Evolutionary conservation across 495 filamentous ascomycete genomes (phyloP), one percentile per base, ranked within the genome.

Genomic region (Xylaria longipes): DNA sequence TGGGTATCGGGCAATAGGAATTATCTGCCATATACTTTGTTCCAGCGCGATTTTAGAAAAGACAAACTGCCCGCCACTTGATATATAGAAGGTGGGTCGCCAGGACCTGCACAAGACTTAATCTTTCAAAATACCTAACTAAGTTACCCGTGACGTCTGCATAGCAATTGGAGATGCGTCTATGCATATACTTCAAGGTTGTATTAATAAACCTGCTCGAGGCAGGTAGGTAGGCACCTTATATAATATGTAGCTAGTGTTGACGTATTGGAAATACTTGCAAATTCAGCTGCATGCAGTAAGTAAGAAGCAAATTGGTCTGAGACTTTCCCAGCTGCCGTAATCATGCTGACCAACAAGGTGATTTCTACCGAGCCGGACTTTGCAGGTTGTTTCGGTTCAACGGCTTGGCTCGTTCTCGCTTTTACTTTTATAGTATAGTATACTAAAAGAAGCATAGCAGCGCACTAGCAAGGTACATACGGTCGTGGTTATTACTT

Each of bases 331-430:
- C 25, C 11, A 37, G 56, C 17, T 37, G 33, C 52, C 20, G 58
- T 62, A 41, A 33, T 35, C 14, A 54, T 58, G 22, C 54, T 62
- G 60, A 43, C 60, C 1, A 62, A 62, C 37, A 35, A 20, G 11
- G 57, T 22, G 33, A 27, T 15, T 62, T 62, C 35, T 27, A 22
- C 3, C 58, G 58, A 62, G 29, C 29, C 60, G 60, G 60, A 8
- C 60, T 39, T 41, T 62, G 35, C n/a, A 15, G 37, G n/a, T 62
- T 39, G 35, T 39, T 61, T 61, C 27, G 60, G 33, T 25, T 33
- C 58, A 41, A 25, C 33, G 58, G 60, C 60, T 62, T 62, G 33
- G 31, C n/a, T 60, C 22, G n/a, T 60, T n/a, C n/a, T n/a, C n/a
- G n/a, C n/a, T n/a, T 6, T 60, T 37, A 20, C 50, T 56, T 29